These are phyloP conservation scores for Fonsecaea monophora DNA, from an alignment of 2,329 filamentous ascomycete genomes.

Conservation along the genomic window DNA sequence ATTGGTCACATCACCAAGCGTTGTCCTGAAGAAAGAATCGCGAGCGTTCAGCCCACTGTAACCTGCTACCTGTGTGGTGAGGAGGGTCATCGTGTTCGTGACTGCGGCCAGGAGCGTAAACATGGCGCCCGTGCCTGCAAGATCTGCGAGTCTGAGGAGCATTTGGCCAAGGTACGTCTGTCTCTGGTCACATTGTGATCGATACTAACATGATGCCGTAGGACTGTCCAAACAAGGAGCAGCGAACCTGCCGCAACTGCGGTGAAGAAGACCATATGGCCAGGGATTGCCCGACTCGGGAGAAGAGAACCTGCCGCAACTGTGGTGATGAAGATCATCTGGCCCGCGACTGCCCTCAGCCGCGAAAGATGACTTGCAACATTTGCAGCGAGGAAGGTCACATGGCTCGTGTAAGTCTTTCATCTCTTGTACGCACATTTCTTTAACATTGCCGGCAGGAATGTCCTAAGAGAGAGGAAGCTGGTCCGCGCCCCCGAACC, in stretches of 20 bases:
- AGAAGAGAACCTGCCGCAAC: constrained; percentile 58
- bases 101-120: constrained; percentile 50
- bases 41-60: constrained; percentile 52
- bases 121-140: constrained; percentile 37
- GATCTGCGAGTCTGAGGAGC: constrained; percentile 38
- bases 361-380: constrained; percentile 48
- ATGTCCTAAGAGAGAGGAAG: constrained; percentile 27
- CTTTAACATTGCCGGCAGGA: constrained; percentile 18
- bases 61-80: constrained; percentile 58
- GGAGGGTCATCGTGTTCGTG: constrained; percentile 57
- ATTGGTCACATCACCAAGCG: constrained; percentile 55
- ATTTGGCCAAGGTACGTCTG: constrained; percentile 36
- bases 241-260: constrained; percentile 61
- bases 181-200: background rate
- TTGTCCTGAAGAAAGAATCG: constrained; percentile 57
- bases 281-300: constrained; percentile 42
- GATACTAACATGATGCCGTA: constrained; percentile 12
- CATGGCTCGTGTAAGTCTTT: constrained; percentile 19
- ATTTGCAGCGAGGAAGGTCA: constrained; percentile 49
- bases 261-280: constrained; percentile 56
- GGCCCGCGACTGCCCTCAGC: constrained; percentile 54
- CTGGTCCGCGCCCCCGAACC: constrained; percentile 22
- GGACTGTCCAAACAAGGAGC: constrained; percentile 42
- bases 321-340: constrained; percentile 57
- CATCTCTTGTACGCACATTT: background rate